These are phyloP conservation scores for Camelina sativa DNA, from an alignment of 345 rosid genomes.

Conservation along the genomic window DNA sequence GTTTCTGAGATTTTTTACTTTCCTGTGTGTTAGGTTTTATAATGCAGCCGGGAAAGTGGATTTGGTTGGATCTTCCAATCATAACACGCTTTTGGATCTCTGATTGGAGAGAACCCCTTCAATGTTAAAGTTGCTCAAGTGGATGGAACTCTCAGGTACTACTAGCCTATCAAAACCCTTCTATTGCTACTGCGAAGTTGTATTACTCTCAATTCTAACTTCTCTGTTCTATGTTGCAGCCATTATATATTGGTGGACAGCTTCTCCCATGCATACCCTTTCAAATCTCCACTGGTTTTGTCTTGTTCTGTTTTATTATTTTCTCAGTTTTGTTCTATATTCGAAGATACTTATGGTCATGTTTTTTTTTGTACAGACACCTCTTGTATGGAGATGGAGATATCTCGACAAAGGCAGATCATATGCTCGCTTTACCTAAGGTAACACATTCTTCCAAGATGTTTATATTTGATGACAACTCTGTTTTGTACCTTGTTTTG, in stretches of 20 bases:
- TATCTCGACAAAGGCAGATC: constrained; percentile 82
- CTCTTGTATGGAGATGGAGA: constrained; percentile 43
- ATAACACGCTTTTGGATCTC: constrained; percentile 60
- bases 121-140: too few species aligned
- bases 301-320: too few species aligned
- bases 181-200: too few species aligned
- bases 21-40: background rate
- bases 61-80: constrained; percentile 50
- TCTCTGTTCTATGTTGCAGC: too few species aligned
- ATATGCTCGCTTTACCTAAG: constrained; percentile 87
- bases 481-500: constrained; percentile 11
- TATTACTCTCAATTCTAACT: too few species aligned
- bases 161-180: too few species aligned
- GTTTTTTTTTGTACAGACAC: constrained; percentile 53
- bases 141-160: too few species aligned
- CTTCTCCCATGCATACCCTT: too few species aligned
- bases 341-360: too few species aligned
- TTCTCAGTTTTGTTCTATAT: too few species aligned
- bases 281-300: too few species aligned
- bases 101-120: constrained; percentile 81
- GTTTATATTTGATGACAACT: background rate
- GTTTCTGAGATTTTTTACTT: background rate
- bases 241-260: too few species aligned
- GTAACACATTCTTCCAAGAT: constrained; percentile 49
- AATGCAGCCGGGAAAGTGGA: constrained; percentile 93